Percentiles rank a stretch among this genome's conserved stretches.
phyloP scores from a whole-genome alignment of 208 protist genomes.

The Leishmania mexicana region DNA sequence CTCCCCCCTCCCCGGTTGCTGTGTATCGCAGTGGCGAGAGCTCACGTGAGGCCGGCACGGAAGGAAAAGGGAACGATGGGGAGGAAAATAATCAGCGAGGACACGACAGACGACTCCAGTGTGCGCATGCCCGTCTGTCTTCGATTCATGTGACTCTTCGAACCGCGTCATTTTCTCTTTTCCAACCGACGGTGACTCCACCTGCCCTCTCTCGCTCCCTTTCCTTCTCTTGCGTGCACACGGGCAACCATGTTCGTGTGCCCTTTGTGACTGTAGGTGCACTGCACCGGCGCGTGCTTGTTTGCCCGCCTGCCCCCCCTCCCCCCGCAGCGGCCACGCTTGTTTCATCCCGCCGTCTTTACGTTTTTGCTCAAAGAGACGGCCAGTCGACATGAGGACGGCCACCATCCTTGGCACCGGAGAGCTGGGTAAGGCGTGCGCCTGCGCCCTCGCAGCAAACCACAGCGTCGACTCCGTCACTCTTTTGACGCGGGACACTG shows the following conservation, averaged over 20 bases:
- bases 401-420: slow-evolving; percentile 67
- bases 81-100: neutral
- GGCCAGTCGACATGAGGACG: slow-evolving; percentile 13
- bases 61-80: neutral
- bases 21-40: neutral
- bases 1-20: neutral
- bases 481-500: slow-evolving; percentile 29
- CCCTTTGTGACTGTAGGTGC: neutral
- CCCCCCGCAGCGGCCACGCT: neutral
- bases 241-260: neutral
- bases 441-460: slow-evolving; percentile 55
- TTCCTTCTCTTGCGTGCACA: neutral
- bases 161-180: neutral
- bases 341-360: neutral
- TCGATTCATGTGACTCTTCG: neutral
- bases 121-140: neutral
- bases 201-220: no score
- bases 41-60: neutral
- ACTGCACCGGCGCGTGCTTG: neutral
- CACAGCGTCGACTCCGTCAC: slow-evolving; percentile 11
- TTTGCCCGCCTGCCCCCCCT: neutral
- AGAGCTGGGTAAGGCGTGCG: slow-evolving; percentile 70
- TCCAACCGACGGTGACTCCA: no score
- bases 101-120: neutral
- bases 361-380: neutral